Evolutionary conservation across 768 basidiomycete species (phyloP), one percentile per base, ranked within the genome.

Genomic region (Mycena pura): DNA sequence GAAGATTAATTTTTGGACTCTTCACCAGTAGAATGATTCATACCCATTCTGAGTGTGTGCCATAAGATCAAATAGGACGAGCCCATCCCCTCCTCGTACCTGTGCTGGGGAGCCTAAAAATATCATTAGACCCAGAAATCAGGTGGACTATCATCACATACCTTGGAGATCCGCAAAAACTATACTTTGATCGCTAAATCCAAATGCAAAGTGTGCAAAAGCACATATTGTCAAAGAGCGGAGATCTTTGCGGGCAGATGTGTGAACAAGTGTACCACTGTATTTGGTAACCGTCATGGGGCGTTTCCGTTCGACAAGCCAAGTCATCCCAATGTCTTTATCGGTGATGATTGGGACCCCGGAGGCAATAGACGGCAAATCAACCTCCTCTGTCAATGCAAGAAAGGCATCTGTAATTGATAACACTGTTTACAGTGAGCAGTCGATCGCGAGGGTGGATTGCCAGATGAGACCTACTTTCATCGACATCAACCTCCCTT

Each of bases 181-280:
- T 13, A 38, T 17, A 1, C 2, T 11, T 2, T 13, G 1, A 31
- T 43, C 21, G 17, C 51, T 29, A 19, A 6, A 43, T 3, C 51
- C 39, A 32, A 29, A 53, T 7, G 43, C 51, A 27, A 53, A 53
- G 11, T 53, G 51, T 1, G 51, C 40, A 31, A 53, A 53, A 9
- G 51, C 51, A 21, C 13, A 53, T 19, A 53, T 31, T 13, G 39
- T 53, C 28, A 31, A 14, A 13, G 27, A 29, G 15, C 39, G 19
- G 17, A 53, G 28, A 43, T 53, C 51, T 31, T 22, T n/a, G 19
- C 28, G 39, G 5, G 17, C 28, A 5, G 51, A 53, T 3, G 25
- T 28, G 21, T 53, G 51, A 17, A 53, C 51, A 21, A 53, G 40
- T 31, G 51, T 53, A 6, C 51, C 51, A 17, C 39, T 53, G 29